phyloP scores from a whole-genome alignment of 176 grass and related monocot genomes.

The Panicum miliaceum region DNA sequence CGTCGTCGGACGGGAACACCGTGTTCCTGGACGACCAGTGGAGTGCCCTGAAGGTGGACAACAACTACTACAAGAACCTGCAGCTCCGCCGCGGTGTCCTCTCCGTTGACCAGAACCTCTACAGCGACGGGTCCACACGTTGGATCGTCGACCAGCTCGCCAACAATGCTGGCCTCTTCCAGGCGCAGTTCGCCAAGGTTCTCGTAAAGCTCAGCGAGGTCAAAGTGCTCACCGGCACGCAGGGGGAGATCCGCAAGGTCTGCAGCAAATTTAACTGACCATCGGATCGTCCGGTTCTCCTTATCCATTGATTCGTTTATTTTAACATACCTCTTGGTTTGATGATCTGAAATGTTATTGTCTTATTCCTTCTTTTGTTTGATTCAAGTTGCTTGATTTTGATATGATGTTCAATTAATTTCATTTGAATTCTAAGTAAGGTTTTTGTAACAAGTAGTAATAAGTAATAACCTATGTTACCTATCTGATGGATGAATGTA shows the following conservation, averaged over 20 bases:
- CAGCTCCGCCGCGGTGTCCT: conserved; percentile 38
- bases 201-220: conserved; percentile 54
- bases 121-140: conserved; percentile 12
- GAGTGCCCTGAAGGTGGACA: conserved; percentile 51
- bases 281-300: too few species aligned
- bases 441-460: neutral
- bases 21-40: conserved; percentile 39
- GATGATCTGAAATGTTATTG: too few species aligned
- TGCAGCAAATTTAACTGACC: conserved; percentile 49
- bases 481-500: neutral
- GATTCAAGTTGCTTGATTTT: neutral
- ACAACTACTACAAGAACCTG: conserved; percentile 53
- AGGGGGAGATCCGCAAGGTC: conserved; percentile 47
- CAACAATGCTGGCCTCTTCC: conserved; percentile 7
- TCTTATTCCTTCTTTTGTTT: neutral
- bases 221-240: conserved; percentile 45
- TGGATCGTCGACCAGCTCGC: conserved; percentile 47
- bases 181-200: conserved; percentile 1
- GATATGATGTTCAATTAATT: neutral
- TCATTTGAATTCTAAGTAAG: neutral
- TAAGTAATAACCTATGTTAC: neutral
- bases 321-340: neutral
- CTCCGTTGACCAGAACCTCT: conserved; percentile 45
- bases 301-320: too few species aligned
- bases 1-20: conserved; percentile 20